Percentiles rank a stretch among this genome's conserved stretches.
Evolutionary conservation across 2,329 filamentous ascomycete genomes (phyloP).

Genomic region (Sarocladiaceae sp.): DNA sequence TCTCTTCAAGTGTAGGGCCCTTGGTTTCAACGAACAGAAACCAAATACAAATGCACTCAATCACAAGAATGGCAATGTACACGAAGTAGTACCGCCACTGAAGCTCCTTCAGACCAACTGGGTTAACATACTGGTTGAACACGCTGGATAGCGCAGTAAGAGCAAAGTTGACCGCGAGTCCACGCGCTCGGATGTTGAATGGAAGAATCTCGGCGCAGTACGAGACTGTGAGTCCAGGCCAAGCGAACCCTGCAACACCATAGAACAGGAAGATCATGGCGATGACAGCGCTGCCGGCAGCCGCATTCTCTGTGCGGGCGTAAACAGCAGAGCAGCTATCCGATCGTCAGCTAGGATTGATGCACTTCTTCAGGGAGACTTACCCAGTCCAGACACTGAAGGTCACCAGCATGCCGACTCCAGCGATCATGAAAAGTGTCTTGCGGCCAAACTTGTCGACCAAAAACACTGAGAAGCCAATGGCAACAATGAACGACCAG

Average conservation of each 20-base stretch:
- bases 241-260: conserved; percentile 11
- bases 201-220: conserved; percentile 12
- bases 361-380: conserved; percentile 18
- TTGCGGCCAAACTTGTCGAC: conserved; percentile 31
- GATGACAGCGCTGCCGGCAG: conserved; percentile 21
- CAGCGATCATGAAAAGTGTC: conserved; percentile 30
- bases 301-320: conserved; percentile 9
- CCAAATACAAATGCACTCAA: conserved; percentile 30
- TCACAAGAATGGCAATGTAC: conserved; percentile 30
- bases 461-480: conserved; percentile 24
- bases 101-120: conserved; percentile 33
- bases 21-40: conserved; percentile 39
- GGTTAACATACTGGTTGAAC: conserved; percentile 36
- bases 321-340: conserved; percentile 11
- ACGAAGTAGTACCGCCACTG: conserved; percentile 38
- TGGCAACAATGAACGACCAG: conserved; percentile 10
- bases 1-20: conserved; percentile 48
- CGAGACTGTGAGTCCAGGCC: conserved; percentile 8
- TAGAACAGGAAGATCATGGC: conserved; percentile 30
- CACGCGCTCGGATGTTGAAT: conserved; percentile 11
- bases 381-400: conserved; percentile 23
- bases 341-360: conserved; percentile 1
- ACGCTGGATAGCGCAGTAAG: conserved; percentile 18
- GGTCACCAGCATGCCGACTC: conserved; percentile 25
- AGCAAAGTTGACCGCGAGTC: conserved; percentile 16